Base-by-base conservation (phyloP, 1,284 basidiomycete species). In the Rhodotorula sp. region DNA sequence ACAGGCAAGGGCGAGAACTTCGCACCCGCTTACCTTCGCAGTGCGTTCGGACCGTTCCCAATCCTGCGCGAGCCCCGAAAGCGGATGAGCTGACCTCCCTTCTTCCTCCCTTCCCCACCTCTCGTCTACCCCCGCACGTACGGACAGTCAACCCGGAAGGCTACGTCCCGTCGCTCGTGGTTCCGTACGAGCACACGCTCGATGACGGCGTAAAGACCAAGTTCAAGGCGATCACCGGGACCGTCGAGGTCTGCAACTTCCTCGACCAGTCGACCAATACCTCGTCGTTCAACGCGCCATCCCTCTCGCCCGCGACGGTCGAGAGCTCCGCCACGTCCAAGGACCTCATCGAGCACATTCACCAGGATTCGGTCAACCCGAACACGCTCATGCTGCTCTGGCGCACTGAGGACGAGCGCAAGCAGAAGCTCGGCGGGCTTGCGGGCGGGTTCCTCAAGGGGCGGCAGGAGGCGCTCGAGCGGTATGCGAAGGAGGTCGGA, bases 1-100 rank as follows among this genome's bases (percentile, higher is more conserved):
- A 25, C 69, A 83, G 83, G 79, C 68, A 81, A 81, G 71, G 83
- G 83, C 62, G 82, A 84, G 80, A 84, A 84, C 75, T 84, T 84
- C 66, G 74, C 80, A 2, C 82, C 82, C 6, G 78, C 80, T 0
- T 84, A 81, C 73, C 74, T 84, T 6, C 81, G 81, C 80, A 83
- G 72, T 78, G 80, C 72, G 44, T 60, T 13, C 21, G 44, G 44
- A 44, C 44, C 39, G 39, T 41, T 8, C n/a, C n/a, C 10, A 41
- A 8, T 17, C 10, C 10, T 41, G 39, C 39, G 10, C 44, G 44
- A 17, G 15, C 44, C 4, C 15, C 44, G 10, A n/a, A 50, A 9
- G 25, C 27, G 10, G n/a, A n/a, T n/a, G 25, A 50, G 48, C 29
- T 19, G 37, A 48, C 10, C 50, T 21, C 53, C 17, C 15, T 4